Base-by-base conservation (phyloP, 1,284 basidiomycete species). In the Irpex sp. region DNA sequence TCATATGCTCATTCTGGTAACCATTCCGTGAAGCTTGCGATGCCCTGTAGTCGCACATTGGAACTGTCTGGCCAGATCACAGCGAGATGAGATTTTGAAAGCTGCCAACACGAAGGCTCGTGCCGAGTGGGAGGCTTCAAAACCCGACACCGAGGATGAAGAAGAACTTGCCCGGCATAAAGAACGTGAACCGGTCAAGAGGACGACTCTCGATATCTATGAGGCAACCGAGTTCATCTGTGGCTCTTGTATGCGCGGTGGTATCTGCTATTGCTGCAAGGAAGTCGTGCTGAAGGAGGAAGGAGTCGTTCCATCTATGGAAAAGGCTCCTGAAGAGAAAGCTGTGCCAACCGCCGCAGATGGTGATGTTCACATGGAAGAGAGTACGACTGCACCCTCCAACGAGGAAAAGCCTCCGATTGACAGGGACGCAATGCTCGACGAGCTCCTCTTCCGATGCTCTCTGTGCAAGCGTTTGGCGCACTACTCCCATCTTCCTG, bases 31-130 rank as follows among this genome's bases (percentile, higher is more conserved):
- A 58, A 93, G 90, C 70, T 77, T 93, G 53, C 88, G 85, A 72
- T 96, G 94, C 67, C 87, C 89, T 11, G 83, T 93, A 26, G 80
- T 83, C 11, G 85, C 84, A 37, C 94, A 96, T 72, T 96, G 92
- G 92, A 81, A 78, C 37, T 96, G 94, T 71, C 78, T 95, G 13
- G 82, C 85, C 11, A 74, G 71, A 46, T 78, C 78, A 15, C 88
- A 93, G 70, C 85, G 85, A 50, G 85, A 88, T 47, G 91, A 93
- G 65, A 90, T 95, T 50, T 74, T 90, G 15, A 84, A 82, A 64
- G 89, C 87, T 57, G 82, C 85, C 8, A 79, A 79, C 56, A 81
- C 81, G 58, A 79, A 78, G 58, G 86, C 89, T 62, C 74, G 73
- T 62, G 72, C 72, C 1, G 77, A 76, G 53, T 80, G 78, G 80